Evolutionary conservation across 2,329 filamentous ascomycete species (phyloP).

Genomic region (Colletotrichum destructivum): DNA sequence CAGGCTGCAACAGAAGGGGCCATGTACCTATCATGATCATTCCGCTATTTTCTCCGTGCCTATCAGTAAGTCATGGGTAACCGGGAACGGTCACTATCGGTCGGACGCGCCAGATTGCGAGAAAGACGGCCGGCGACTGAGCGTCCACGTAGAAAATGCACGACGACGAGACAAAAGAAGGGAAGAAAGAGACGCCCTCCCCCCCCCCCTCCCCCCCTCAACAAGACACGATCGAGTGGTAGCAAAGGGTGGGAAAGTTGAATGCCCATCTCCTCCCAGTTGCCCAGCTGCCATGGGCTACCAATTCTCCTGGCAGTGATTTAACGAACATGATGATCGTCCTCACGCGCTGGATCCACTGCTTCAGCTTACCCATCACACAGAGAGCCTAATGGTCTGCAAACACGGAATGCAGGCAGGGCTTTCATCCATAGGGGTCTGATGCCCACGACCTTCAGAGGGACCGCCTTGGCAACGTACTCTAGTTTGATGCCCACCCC

Average conservation of each 20-base stretch:
- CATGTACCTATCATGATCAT: conserved; percentile 26
- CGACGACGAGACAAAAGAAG: conserved; percentile 13
- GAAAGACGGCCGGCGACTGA: conserved; percentile 33
- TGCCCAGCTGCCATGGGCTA: conserved; percentile 21
- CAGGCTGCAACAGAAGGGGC: conserved; percentile 16
- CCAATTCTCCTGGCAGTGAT: conserved; percentile 9
- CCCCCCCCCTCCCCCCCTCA: too few species aligned
- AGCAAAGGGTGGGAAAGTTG: conserved; percentile 31
- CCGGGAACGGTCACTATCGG: conserved; percentile 22
- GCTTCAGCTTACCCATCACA: conserved; percentile 14
- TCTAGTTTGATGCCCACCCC: not conserved
- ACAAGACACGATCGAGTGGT: not conserved
- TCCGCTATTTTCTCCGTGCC: conserved; percentile 29
- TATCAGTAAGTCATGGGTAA: conserved; percentile 13
- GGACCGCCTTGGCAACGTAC: too few species aligned
- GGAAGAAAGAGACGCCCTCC: not conserved
- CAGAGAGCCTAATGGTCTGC: conserved; percentile 5
- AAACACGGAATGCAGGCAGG: conserved; percentile 18
- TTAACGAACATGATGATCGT: conserved; percentile 34
- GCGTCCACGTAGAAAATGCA: conserved; percentile 28
- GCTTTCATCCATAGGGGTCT: conserved; percentile 7
- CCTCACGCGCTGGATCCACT: conserved; percentile 21
- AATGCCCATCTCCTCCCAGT: conserved; percentile 22
- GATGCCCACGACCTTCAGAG: not conserved
- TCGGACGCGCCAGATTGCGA: conserved; percentile 28